A percentile compares a stretch with the other conserved stretches of the same genome.
phyloP scores from a whole-genome alignment of 73 alveolate species.

The Durusdinium trenchii region DNA sequence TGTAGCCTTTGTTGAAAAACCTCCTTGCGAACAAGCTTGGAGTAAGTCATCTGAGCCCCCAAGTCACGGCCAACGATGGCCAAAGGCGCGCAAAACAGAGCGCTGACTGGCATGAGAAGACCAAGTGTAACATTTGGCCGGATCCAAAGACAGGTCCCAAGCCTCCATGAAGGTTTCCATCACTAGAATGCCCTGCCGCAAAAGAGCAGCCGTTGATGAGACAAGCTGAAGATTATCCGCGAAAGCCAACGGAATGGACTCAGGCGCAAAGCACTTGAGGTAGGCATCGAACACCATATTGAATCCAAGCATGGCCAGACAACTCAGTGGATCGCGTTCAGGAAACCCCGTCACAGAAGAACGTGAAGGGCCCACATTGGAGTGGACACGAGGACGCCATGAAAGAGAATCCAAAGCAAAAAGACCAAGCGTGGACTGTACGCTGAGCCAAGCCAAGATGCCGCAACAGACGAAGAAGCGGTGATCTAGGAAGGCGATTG shows the following conservation, averaged over 20 bases:
- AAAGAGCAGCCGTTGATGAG: not conserved
- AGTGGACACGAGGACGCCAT: not conserved
- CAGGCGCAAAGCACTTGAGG: not conserved
- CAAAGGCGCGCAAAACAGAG: not conserved
- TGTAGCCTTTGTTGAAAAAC: not conserved
- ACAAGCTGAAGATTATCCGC: not conserved
- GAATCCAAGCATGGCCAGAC: not conserved
- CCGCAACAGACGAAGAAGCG: not conserved
- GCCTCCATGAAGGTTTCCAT: not conserved
- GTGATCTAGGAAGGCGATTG: not conserved
- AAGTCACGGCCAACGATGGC: not conserved
- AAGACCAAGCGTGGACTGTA: not conserved
- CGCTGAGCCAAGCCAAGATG: not conserved
- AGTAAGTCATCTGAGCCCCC: not conserved
- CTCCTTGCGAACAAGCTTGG: not conserved
- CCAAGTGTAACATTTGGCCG: not conserved
- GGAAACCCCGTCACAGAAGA: not conserved
- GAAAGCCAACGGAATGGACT: not conserved
- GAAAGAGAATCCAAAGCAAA: not conserved
- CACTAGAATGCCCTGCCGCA: not conserved
- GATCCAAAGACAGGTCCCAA: not conserved
- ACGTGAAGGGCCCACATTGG: not conserved
- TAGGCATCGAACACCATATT: not conserved
- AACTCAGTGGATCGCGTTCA: not conserved
- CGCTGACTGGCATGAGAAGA: not conserved